Evolutionary conservation across 2,329 filamentous ascomycete genomes (phyloP).

Genomic region (Colletotrichum higginsianum): DNA sequence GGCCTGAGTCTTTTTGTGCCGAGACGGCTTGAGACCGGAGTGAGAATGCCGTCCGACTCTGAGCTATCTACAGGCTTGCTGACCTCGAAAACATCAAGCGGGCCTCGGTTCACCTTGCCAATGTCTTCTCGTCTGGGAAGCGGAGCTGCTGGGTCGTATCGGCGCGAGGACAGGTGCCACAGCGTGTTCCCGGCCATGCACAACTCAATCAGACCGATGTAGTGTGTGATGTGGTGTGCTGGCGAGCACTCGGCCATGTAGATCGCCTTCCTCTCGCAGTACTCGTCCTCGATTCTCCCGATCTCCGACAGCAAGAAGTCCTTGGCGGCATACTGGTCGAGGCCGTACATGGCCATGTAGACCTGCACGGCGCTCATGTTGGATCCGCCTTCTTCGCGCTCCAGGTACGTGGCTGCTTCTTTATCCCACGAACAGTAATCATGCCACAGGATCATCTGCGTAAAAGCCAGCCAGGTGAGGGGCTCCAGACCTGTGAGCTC

Average conservation of each 20-base stretch:
- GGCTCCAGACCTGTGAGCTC: too few species aligned
- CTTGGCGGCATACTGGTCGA: constrained; percentile 26
- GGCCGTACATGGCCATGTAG: background rate
- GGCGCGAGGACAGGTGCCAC: constrained; percentile 26
- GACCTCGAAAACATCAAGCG: constrained; percentile 12
- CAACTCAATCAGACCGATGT: constrained; percentile 23
- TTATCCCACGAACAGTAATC: too few species aligned
- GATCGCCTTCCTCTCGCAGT: constrained; percentile 25
- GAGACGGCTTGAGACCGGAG: constrained; percentile 13
- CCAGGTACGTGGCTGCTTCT: too few species aligned
- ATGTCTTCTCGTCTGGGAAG: constrained; percentile 25
- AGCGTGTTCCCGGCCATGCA: constrained; percentile 29
- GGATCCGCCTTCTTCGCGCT: too few species aligned
- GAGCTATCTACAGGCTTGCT: constrained; percentile 14
- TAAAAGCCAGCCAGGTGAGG: too few species aligned
- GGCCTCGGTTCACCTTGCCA: constrained; percentile 11
- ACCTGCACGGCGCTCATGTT: too few species aligned
- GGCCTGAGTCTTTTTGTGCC: background rate
- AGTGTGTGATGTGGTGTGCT: constrained; percentile 20
- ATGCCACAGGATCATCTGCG: too few species aligned
- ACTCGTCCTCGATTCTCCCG: constrained; percentile 16
- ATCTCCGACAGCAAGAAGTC: constrained; percentile 23
- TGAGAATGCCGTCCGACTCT: constrained; percentile 14
- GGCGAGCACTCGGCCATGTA: constrained; percentile 20
- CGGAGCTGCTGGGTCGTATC: constrained; percentile 16